A percentile compares a stretch with the other conserved stretches of the same genome.
phyloP scores from a whole-genome alignment of 2,329 filamentous ascomycete genomes.

The Lachnellula arida region DNA sequence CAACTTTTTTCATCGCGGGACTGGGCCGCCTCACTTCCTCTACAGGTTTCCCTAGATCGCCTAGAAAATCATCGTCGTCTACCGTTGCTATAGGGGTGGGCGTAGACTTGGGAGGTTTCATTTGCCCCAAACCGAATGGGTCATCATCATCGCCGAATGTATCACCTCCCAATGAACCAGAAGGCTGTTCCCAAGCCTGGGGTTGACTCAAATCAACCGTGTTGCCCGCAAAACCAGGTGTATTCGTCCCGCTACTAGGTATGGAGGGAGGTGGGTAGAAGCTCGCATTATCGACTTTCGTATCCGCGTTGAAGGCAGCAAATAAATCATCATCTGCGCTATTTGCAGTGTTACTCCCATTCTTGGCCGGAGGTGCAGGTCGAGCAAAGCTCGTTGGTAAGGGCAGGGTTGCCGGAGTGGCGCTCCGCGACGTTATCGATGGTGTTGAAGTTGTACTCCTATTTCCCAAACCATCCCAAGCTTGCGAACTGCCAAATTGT shows the following conservation, averaged over 20 bases:
- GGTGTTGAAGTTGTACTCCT: conserved; percentile 40
- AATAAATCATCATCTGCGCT: conserved; percentile 59
- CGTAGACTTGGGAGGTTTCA: conserved; percentile 37
- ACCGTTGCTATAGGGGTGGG: conserved; percentile 27
- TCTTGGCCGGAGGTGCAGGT: conserved; percentile 30
- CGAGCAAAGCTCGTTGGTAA: conserved; percentile 27
- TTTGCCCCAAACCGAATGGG: conserved; percentile 73
- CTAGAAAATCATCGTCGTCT: conserved; percentile 63
- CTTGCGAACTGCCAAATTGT: conserved; percentile 71
- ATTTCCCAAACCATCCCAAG: conserved; percentile 69
- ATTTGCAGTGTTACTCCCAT: conserved; percentile 15
- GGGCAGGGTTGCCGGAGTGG: conserved; percentile 39
- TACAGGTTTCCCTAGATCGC: conserved; percentile 59
- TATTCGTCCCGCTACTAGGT: conserved; percentile 33
- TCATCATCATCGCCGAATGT: conserved; percentile 65
- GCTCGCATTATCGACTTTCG: conserved; percentile 62
- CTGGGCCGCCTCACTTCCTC: conserved; percentile 52
- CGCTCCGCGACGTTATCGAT: conserved; percentile 43
- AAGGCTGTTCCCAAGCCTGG: conserved; percentile 46
- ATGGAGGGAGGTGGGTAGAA: conserved; percentile 54
- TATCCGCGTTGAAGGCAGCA: conserved; percentile 62
- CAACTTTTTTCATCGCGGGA: conserved; percentile 27
- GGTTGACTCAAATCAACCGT: conserved; percentile 49
- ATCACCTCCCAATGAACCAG: conserved; percentile 14
- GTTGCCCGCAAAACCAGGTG: conserved; percentile 37